Conservation (phyloP, 495 filamentous ascomycete species). For the Lindgomyces ingoldianus region DNA sequence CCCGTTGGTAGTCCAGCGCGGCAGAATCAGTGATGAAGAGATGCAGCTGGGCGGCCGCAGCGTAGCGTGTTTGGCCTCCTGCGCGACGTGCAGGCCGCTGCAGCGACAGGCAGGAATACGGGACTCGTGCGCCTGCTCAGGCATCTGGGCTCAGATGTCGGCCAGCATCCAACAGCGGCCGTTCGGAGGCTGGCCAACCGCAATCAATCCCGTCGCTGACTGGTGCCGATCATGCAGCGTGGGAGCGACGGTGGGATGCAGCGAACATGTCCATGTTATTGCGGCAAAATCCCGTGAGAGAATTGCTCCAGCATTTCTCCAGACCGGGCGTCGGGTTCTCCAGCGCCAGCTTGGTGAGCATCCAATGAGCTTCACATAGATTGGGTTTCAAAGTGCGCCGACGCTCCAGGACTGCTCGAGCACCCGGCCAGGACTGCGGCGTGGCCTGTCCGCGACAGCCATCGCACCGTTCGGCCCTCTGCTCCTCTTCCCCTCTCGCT, state of each 20-base stretch:
- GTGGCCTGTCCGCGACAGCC: slow-evolving; percentile 21
- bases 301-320: slow-evolving; percentile 29
- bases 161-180: slow-evolving; percentile 23
- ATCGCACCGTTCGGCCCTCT: slow-evolving; percentile 14
- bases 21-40: not conserved
- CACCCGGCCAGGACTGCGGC: slow-evolving; percentile 1
- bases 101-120: slow-evolving; percentile 26
- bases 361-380: slow-evolving; percentile 36
- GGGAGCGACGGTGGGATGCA: slow-evolving; percentile 26
- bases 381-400: slow-evolving; percentile 35
- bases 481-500: slow-evolving; percentile 7
- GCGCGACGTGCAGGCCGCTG: slow-evolving; percentile 19
- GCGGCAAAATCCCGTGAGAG: slow-evolving; percentile 36
- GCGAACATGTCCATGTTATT: slow-evolving; percentile 29
- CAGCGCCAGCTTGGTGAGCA: not conserved
- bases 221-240: slow-evolving; percentile 36
- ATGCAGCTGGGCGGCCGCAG: slow-evolving; percentile 7
- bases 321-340: slow-evolving; percentile 25
- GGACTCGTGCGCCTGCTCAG: slow-evolving; percentile 3
- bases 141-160: not conserved
- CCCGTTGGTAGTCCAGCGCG: not conserved
- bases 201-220: slow-evolving; percentile 22
- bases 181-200: slow-evolving; percentile 22
- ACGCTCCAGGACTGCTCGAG: slow-evolving; percentile 5
- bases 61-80: slow-evolving; percentile 31